Evolutionary conservation across 2,329 filamentous ascomycete genomes (phyloP), one percentile per base, ranked within the genome.

Genomic region (Grosmannia huntii): DNA sequence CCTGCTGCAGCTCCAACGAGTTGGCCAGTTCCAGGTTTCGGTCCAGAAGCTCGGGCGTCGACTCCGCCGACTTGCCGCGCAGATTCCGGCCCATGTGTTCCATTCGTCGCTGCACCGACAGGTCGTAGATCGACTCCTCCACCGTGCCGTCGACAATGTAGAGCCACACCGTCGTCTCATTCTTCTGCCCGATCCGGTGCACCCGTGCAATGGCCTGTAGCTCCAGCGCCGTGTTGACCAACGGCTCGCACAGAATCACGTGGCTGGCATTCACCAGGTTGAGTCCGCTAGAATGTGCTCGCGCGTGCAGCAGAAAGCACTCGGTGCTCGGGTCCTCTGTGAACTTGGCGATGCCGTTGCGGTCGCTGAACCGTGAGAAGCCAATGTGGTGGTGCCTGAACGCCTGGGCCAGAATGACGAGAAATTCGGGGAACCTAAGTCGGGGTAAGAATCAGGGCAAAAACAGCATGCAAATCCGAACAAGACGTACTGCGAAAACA

Each of bases 151-250:
- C 83, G n/a, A 96, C 82, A 2, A 97, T 79, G 68, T 97, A 97
- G 70, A 96, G 86, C 87, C 91, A 97, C 1, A 97, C 90, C 0
- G 89, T 96, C 0, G 94, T 99, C 63, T 88, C 80, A 56, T 88
- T 84, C 62, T 85, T 79, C 71, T 97, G 94, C 0, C 94, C 94
- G 62, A 99, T 99, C 41, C 94, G 84, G 68, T 99, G 90, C 1
- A 99, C 91, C 58, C 94, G 86, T 0, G 92, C 91, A 66, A 97
- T 95, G 16, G 91, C 92, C 70, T 99, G 94, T 11, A 97, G 78
- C 70, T 97, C 94, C 19, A 99, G 83, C 0, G 91, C 90, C 0
- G 92, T 92, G 67, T 97, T 96, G 64, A 97, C 83, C 4, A 97
- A 76, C 2, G 94, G 94, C 68, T 99, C 94, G 69, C 90, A 96